phyloP scores from a whole-genome alignment of 441 rosid genomes.

The Erodium texanum region DNA sequence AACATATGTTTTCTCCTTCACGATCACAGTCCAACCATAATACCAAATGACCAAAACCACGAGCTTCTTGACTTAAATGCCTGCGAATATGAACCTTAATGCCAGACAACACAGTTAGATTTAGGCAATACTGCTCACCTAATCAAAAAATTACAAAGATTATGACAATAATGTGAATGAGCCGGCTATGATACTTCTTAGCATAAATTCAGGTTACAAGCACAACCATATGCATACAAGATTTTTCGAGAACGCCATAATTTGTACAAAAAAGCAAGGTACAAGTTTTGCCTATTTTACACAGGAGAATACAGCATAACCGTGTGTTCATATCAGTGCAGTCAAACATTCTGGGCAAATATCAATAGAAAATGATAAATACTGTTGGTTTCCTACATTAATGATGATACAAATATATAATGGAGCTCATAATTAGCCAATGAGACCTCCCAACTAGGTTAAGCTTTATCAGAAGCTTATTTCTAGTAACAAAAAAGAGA shows the following conservation, averaged over 20 bases:
- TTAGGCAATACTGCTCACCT: not conserved
- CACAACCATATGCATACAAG: not conserved
- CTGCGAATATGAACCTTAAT: conserved; percentile 63
- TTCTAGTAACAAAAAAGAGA: not conserved
- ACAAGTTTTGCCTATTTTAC: not conserved
- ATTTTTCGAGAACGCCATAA: not conserved
- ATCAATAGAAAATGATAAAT: not conserved
- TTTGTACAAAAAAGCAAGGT: not conserved
- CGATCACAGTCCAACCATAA: conserved; percentile 97
- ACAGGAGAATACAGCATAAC: not conserved
- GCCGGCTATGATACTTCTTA: not conserved
- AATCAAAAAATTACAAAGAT: not conserved
- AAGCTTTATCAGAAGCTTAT: not conserved
- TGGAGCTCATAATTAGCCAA: not conserved
- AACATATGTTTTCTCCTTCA: conserved; percentile 96
- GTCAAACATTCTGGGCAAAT: not conserved
- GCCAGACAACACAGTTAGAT: conserved; percentile 16
- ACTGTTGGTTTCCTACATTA: not conserved
- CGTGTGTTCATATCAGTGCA: not conserved
- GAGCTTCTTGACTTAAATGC: conserved; percentile 87
- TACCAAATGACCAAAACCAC: conserved; percentile 70
- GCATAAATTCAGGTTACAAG: not conserved
- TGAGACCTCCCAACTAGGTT: not conserved
- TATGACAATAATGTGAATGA: not conserved
- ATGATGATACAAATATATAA: not conserved